Base-by-base conservation (phyloP, 1,284 basidiomycete genomes). In the Ustilago nuda region DNA sequence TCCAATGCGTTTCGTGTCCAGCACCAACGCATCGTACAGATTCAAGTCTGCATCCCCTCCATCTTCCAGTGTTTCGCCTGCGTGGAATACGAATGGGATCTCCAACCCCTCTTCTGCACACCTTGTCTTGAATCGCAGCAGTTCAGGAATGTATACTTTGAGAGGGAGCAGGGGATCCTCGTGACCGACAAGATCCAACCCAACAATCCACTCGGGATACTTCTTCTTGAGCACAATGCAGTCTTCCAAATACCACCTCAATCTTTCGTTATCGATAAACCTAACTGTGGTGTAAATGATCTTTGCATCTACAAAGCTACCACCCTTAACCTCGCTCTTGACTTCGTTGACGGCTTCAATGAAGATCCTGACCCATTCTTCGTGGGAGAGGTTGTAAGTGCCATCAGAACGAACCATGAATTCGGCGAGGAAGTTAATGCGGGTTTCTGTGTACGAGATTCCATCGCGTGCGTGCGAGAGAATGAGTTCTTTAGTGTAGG, bases 11-110 rank as follows among this genome's bases (percentile, higher is more conserved):
- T 91, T 92, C 4, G 92, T 92, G 27, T 91, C 92, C 17, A 93
- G 87, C 36, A 92, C 83, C 51, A 93, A 89, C 3, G 92, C 92
- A 81, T 93, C 92, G 80, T 92, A 93, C 41, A 94, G 86, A 81
- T 94, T 94, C 56, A 89, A 84, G 76, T 94, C 92, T 15, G 91
- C 90, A 46, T 64, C 64, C 4, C 60, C 67, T 17, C 92, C 92
- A 79, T 93, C 92, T 6, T 91, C 90, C 17, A 91, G 87, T 0
- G 92, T 93, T 86, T 93, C 92, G 37, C 92, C 92, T 0, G 91
- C 92, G 79, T 93, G 93, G 75, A 93, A 90, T 53, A 93, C 89
- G 83, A 92, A 92, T 1, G 93, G 92, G 33, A 93, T 90, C 33
- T 91, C 89, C 2, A 93, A 74, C 0, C 89, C 89, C 53, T 89